phyloP scores from a whole-genome alignment of 148 eudicot species.

The Vaccinium corymbosum region DNA sequence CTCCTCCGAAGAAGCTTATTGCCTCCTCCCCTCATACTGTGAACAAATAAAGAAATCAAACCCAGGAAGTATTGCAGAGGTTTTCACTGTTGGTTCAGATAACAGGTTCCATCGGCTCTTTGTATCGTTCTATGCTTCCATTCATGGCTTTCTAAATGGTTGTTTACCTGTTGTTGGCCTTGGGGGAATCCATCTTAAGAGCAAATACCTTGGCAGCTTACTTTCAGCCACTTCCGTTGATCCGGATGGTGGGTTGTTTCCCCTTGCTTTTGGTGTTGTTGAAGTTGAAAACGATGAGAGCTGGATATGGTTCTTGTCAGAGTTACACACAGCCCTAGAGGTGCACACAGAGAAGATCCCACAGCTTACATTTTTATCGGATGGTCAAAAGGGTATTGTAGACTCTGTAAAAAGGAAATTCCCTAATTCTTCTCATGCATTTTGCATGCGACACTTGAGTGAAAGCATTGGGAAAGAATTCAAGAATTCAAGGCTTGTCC shows the following conservation, averaged over 20 bases:
- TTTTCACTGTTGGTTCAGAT: conserved; percentile 44
- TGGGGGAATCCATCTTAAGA: conserved; percentile 51
- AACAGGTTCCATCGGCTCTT: conserved; percentile 53
- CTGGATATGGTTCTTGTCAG: conserved; percentile 69
- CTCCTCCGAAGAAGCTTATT: conserved; percentile 65
- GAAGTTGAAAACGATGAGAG: conserved; percentile 54
- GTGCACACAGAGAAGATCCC: conserved; percentile 44
- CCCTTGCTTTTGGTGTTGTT: conserved; percentile 58
- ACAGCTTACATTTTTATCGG: conserved; percentile 44
- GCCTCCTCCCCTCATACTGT: conserved; percentile 55
- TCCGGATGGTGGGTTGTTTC: conserved; percentile 57
- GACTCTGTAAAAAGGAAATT: conserved; percentile 45
- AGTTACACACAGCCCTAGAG: conserved; percentile 47
- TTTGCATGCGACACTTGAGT: conserved; percentile 52
- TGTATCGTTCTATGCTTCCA: conserved; percentile 52
- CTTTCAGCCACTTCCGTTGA: conserved; percentile 62
- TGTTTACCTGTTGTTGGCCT: conserved; percentile 53
- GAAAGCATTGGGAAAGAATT: conserved; percentile 52
- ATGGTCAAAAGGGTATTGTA: conserved; percentile 40
- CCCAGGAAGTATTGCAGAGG: conserved; percentile 55
- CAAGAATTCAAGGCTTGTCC: conserved; percentile 49
- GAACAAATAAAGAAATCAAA: conserved; percentile 47
- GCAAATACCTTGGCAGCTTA: conserved; percentile 59
- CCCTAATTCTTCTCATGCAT: conserved; percentile 36
- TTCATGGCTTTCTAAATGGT: conserved; percentile 57